A percentile compares a stretch with the other conserved stretches of the same genome.
Conservation (phyloP, 2,329 filamentous ascomycete species). For the Apiospora arundinis region DNA sequence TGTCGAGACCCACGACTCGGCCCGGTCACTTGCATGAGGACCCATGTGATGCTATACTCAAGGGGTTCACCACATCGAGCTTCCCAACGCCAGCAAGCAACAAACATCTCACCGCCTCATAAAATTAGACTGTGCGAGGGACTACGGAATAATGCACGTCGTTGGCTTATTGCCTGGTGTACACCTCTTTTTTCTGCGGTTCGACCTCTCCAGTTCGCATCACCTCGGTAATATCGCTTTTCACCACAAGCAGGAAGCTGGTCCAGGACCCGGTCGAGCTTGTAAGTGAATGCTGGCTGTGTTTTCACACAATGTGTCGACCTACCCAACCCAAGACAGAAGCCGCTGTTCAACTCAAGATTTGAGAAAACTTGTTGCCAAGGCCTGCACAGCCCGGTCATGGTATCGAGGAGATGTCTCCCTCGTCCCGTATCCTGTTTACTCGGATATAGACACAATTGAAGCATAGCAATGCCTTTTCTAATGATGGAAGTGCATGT, state of each 20-base stretch:
- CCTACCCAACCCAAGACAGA: too few relatives aligned
- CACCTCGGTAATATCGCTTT: not conserved
- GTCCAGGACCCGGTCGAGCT: not conserved
- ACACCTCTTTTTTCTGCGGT: not conserved
- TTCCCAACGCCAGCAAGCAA: too few relatives aligned
- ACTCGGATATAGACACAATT: too few relatives aligned
- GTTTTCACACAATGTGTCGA: too few relatives aligned
- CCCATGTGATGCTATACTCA: slow-evolving; percentile 16
- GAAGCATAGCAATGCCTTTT: too few relatives aligned
- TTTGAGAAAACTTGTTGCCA: not conserved
- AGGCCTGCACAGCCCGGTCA: too few relatives aligned
- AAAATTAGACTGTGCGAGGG: not conserved
- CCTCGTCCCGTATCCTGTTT: too few relatives aligned
- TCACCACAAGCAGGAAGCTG: not conserved
- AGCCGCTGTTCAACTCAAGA: not conserved
- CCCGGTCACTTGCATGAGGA: slow-evolving; percentile 9
- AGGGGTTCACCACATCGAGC: not conserved
- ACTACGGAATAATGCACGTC: not conserved
- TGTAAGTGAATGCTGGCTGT: not conserved
- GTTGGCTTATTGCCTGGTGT: not conserved
- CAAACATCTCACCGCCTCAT: not conserved
- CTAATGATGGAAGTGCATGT: too few relatives aligned
- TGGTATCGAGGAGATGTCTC: too few relatives aligned
- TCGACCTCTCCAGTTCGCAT: not conserved
- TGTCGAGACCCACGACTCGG: slow-evolving; percentile 17